Conservation (phyloP, 768 basidiomycete species). For the Trametes cinnabarina region DNA sequence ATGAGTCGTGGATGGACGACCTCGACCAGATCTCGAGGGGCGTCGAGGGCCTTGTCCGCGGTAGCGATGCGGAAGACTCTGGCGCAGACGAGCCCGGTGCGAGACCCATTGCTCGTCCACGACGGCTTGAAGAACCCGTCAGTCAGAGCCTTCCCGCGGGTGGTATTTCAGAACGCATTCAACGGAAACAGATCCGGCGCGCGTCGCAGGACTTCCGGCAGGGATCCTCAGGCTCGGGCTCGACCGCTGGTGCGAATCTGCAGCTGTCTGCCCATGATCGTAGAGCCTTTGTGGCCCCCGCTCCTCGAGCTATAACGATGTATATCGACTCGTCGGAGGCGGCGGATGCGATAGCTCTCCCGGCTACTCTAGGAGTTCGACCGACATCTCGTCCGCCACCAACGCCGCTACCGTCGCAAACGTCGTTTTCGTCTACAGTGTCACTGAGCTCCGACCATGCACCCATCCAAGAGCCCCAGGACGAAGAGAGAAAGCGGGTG, state of each 20-base stretch:
- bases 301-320: slow-evolving; percentile 75
- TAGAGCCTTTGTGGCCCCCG: slow-evolving; percentile 56
- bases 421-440: background rate
- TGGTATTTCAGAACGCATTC: slow-evolving; percentile 21
- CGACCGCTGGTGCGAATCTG: slow-evolving; percentile 38
- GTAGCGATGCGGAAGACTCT: slow-evolving; percentile 3
- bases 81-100: slow-evolving; percentile 4
- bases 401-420: slow-evolving; percentile 18
- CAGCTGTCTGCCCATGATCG: slow-evolving; percentile 52
- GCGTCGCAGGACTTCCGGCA: slow-evolving; percentile 25
- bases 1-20: slow-evolving; percentile 64
- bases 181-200: slow-evolving; percentile 17
- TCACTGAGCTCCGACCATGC: too few species aligned
- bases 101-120: slow-evolving; percentile 1
- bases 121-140: slow-evolving; percentile 5
- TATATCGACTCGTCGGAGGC: slow-evolving; percentile 61
- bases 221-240: slow-evolving; percentile 32
- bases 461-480: slow-evolving; percentile 7
- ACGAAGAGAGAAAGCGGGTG: slow-evolving; percentile 10
- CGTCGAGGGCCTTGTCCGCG: slow-evolving; percentile 55
- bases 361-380: slow-evolving; percentile 70
- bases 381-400: slow-evolving; percentile 20
- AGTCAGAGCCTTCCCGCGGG: slow-evolving; percentile 33
- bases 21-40: slow-evolving; percentile 61
- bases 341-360: slow-evolving; percentile 53